Evolutionary conservation across 75 land plant species (phyloP), one percentile per base, ranked within the genome.

Genomic region (Larix kaempferi): DNA sequence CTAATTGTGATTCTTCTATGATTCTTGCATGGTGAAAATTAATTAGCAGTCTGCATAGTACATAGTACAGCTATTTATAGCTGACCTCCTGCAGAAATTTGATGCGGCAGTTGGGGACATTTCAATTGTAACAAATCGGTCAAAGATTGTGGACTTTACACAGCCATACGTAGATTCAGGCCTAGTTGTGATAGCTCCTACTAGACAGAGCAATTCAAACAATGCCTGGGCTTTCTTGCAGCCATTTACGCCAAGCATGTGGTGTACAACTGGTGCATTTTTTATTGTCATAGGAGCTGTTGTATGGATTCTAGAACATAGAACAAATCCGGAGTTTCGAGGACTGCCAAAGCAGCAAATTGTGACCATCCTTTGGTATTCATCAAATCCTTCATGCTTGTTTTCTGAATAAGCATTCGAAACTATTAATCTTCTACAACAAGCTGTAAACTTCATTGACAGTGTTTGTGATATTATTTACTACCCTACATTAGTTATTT

Each of bases 281-380:
- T 97, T 97, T 82, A 81, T 97, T 57, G 82, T 97, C 59, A 94
- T 94, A 10, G 98, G 95, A 67, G 80, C 89, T 27, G 95, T 92
- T 59, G 82, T 94, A 64, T 97, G 99, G 99, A 84, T 94, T 76
- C 86, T 97, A 62, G 99, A 97, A 82, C 99, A 97, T 73, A 87
- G 91, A 49, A 82, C 84, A 76, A 97, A 97, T 63, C 79, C 81
- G 0, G 95, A 97, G 57, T 97, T 97, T 66, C 95, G 99, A 77
- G 99, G 99, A 56, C 81, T 91, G 69, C 99, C 98, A 55, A 85
- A 88, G 64, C 85, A 94, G 49, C 99, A 97, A 71, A 39, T 97
- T 23, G 86, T 91, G 11, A 97, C 99, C 33, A 81, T 89, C 16
- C 88, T 92, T 73, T 97, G 99, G 99, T 97, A 56, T 78, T 90